Percentiles rank a stretch among this genome's conserved stretches.
Conservation (phyloP, 345 rosid species). For the Combretum micranthum region DNA sequence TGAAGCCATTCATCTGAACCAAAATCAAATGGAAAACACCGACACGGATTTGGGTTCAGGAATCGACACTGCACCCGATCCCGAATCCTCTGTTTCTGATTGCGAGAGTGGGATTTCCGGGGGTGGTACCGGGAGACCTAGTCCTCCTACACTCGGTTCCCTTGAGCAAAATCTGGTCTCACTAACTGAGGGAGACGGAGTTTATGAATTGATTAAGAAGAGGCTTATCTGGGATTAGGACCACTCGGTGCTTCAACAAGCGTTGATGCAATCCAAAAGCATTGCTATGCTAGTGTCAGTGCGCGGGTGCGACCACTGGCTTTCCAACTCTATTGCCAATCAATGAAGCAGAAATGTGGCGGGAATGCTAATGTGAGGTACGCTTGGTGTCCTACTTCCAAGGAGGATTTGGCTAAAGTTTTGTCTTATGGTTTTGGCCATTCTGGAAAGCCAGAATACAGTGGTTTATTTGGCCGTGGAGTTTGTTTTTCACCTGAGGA, state of each 20-base stretch:
- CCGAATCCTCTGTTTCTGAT: constrained; percentile 40
- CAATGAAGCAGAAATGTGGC: constrained; percentile 37
- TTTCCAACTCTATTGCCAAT: constrained; percentile 43
- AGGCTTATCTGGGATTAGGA: constrained; percentile 37
- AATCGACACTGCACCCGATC: constrained; percentile 9
- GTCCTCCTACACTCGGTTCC: not conserved
- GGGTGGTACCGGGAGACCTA: not conserved
- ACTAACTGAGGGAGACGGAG: constrained; percentile 40
- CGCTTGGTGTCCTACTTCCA: constrained; percentile 58
- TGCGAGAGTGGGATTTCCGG: constrained; percentile 45
- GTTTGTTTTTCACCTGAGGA: constrained; percentile 53
- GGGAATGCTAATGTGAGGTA: constrained; percentile 49
- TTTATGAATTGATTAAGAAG: constrained; percentile 33
- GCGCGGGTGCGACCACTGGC: constrained; percentile 50
- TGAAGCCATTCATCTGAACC: not conserved
- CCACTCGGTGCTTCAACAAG: constrained; percentile 22
- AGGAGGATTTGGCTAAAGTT: constrained; percentile 34
- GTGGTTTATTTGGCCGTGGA: constrained; percentile 52
- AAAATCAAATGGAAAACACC: constrained; percentile 4
- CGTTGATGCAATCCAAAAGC: constrained; percentile 40
- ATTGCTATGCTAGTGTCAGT: constrained; percentile 18
- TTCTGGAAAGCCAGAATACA: constrained; percentile 16
- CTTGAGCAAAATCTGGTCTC: constrained; percentile 23
- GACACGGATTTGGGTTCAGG: not conserved
- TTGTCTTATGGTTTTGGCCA: constrained; percentile 58